Evolutionary conservation across 2,329 filamentous ascomycete species (phyloP), one percentile per base, ranked within the genome.

Genomic region (Polytolypa hystricis): DNA sequence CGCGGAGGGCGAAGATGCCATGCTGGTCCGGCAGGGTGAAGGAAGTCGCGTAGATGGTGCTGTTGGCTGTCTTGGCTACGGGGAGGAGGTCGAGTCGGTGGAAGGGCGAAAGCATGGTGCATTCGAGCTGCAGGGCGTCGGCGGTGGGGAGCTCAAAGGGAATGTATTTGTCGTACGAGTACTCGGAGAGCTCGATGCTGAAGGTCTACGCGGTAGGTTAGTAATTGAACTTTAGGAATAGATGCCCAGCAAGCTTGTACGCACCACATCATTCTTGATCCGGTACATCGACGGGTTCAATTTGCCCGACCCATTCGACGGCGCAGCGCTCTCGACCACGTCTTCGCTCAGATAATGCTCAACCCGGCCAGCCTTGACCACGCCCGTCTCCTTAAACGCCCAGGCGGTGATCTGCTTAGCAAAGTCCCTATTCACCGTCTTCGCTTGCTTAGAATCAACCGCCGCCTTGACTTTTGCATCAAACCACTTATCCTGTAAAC

Each of bases 61-160:
- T 77, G 50, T 84, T 79, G 37, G 70, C 61, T 1, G 77, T 80
- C 17, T 68, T 69, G 20, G 63, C 60, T 7, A 68, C 58, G 10
- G 75, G 73, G 6, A 65, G 51, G 20, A 98, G 77, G 41, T 77
- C 70, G 21, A 96, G 72, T 28, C 91, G 87, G 66, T 95, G 81
- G 76, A 95, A 96, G 39, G 91, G 89, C 1, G 89, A 95, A 31
- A 98, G 81, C 91, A 96, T 98, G 66, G 79, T 87, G 70, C 96
- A 95, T 62, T 98, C 91, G 43, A 98, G 83, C 62, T 98, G 91
- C 21, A 98, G 57, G 18, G 69, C 71, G 57, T 98, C 91, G 43
- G 64, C 69, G 6, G 70, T 55, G 15, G 84, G 78, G 14, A 82
- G 67, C 27, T 67, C 67, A 64, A 86, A 95, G 30, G 87, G 82